A percentile compares a stretch with the other conserved stretches of the same genome.
Evolutionary conservation across 164 flowering plant genomes (phyloP).

Genomic region (Piper betle): DNA sequence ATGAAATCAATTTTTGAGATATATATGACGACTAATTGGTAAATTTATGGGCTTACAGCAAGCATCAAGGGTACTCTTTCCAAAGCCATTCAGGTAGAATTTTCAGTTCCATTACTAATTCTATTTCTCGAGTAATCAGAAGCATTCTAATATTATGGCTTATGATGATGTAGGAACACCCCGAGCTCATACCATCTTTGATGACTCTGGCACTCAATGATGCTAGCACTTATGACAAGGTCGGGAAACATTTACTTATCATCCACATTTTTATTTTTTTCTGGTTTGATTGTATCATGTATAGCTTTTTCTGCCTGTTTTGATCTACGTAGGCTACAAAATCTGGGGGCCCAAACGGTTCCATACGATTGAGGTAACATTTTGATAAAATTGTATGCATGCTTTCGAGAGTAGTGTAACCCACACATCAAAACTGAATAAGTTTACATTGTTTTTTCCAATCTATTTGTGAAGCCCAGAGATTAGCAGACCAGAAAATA

Average conservation of each 20-base stretch:
- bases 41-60: constrained; percentile 27
- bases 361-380: constrained; percentile 75
- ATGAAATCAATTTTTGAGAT: not conserved
- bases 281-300: not conserved
- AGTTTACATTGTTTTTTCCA: not conserved
- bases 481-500: constrained; percentile 89
- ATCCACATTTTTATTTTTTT: not conserved
- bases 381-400: not conserved
- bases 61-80: constrained; percentile 45
- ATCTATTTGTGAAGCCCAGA: constrained; percentile 66
- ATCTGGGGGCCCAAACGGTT: constrained; percentile 94
- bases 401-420: not conserved
- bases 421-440: not conserved
- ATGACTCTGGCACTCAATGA: constrained; percentile 77
- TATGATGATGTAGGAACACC: constrained; percentile 39
- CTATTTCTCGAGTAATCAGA: not conserved
- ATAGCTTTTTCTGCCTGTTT: not conserved
- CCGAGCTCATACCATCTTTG: constrained; percentile 55
- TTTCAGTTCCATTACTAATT: not conserved
- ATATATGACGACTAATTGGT: not conserved
- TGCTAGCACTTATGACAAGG: constrained; percentile 82
- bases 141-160: not conserved
- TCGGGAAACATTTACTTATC: constrained; percentile 24
- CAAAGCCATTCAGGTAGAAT: constrained; percentile 44
- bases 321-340: constrained; percentile 66